phyloP scores from a whole-genome alignment of 352 stramenopile genomes.

The Globisporangium echinulatum region DNA sequence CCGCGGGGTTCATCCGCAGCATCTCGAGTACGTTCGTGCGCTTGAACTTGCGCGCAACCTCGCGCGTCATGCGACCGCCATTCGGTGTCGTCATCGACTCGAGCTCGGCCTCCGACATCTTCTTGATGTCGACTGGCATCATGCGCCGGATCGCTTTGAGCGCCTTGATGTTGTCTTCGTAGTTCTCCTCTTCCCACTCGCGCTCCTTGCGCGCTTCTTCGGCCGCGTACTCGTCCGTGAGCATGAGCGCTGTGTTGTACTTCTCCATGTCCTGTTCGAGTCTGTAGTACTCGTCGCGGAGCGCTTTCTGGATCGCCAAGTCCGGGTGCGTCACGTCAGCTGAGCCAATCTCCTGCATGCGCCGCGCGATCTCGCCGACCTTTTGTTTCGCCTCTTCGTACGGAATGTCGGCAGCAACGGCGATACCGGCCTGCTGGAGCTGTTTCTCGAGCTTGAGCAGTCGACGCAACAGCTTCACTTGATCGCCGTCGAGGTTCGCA shows the following conservation, averaged over 20 bases:
- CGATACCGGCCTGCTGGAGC: constrained; percentile 78
- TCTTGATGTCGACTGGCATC: constrained; percentile 91
- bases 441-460: constrained; percentile 82
- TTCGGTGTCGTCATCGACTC: constrained; percentile 59
- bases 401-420: constrained; percentile 89
- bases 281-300: constrained; percentile 91
- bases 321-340: constrained; percentile 86
- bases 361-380: constrained; percentile 85
- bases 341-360: constrained; percentile 90
- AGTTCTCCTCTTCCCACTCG: constrained; percentile 90
- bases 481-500: constrained; percentile 65
- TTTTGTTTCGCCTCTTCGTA: constrained; percentile 90
- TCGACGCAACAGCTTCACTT: constrained; percentile 73
- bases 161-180: constrained; percentile 79
- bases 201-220: constrained; percentile 88
- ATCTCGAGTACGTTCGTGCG: constrained; percentile 90
- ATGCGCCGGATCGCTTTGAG: constrained; percentile 86
- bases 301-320: constrained; percentile 65
- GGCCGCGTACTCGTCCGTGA: constrained; percentile 90
- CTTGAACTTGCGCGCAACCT: constrained; percentile 89
- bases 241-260: constrained; percentile 88
- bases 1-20: constrained; percentile 77
- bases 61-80: constrained; percentile 67
- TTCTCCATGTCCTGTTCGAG: constrained; percentile 93
- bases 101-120: constrained; percentile 85